phyloP scores from a whole-genome alignment of 495 filamentous ascomycete genomes.

The Aspergillus diversus region DNA sequence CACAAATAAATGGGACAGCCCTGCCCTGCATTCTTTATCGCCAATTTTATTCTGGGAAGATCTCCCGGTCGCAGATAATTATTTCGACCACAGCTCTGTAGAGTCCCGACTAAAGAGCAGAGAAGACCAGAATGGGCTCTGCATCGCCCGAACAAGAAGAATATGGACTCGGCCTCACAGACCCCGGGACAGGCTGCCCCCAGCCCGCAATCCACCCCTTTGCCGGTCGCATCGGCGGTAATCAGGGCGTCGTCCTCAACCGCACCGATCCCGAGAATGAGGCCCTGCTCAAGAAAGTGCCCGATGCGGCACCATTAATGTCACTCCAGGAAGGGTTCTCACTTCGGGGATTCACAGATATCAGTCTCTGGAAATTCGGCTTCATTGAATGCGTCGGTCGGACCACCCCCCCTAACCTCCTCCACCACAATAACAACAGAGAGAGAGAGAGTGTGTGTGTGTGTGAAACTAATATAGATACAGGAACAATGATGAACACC shows the following conservation, averaged over 20 bases:
- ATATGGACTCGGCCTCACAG: not conserved
- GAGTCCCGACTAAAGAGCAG: not conserved
- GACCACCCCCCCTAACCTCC: not conserved
- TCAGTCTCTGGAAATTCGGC: constrained; percentile 50
- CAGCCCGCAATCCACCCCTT: constrained; percentile 37
- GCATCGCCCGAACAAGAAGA: not conserved
- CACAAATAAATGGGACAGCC: not conserved
- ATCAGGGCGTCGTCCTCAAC: constrained; percentile 48
- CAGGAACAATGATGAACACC: constrained; percentile 33
- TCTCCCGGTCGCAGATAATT: not conserved
- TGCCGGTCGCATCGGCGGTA: constrained; percentile 53
- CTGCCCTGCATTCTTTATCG: not conserved
- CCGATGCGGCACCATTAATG: constrained; percentile 51
- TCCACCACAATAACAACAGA: no score
- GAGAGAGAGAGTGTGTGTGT: no score
- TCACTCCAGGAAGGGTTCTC: constrained; percentile 41
- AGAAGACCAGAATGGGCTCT: not conserved
- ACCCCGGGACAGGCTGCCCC: not conserved
- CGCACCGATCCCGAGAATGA: constrained; percentile 41
- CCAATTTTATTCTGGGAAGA: no score
- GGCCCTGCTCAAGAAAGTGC: constrained; percentile 39
- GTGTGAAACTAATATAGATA: no score
- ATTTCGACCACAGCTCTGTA: not conserved
- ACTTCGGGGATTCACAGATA: constrained; percentile 38
- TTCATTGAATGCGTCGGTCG: constrained; percentile 44